Evolutionary conservation across 257 asterid species (phyloP), one percentile per base, ranked within the genome.

Genomic region (Pogostemon cablin): DNA sequence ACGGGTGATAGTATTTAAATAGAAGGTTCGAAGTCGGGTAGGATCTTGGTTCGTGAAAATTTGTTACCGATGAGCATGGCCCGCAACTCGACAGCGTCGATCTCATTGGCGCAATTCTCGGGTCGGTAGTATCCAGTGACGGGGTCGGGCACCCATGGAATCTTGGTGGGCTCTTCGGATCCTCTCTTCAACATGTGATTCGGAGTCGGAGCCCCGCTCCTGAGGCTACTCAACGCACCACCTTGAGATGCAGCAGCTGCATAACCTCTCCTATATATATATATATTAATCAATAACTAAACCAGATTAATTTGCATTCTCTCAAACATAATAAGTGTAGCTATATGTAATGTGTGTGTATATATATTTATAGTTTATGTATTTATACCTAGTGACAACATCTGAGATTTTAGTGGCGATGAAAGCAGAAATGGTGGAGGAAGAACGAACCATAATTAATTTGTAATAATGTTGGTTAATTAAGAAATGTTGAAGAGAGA

Each of bases 131-230:
- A 85, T 2, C 97, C 97, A 9, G 97, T 88, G 0, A 78, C 80
- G 5, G 97, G 97, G 69, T 90, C 97, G 25, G 96, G 97, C 6
- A 81, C 88, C 97, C 96, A 90, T 11, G 97, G 69, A n/a, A 74
- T 82, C 79, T 81, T 80, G 9, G 15, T 38, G 3, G 90, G 32
- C 7, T 90, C 96, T 38, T 86, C 87, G 41, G 81, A 79, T 58
- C 71, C 79, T 32, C 61, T 37, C 75, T 72, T 71, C 76, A 52
- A 20, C 78, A 76, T 56, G 55, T 15, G 15, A 15, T 15, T 15
- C 15, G 15, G 15, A 15, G 15, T 75, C 56, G 74, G 69, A 73
- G 73, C 77, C 42, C 83, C 67, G 71, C 0, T 55, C 25, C 77
- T 67, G 9, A 42, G 8, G 53, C 48, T 63, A 70, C 60, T 37